Percentiles rank a stretch among this genome's conserved stretches.
Evolutionary conservation across 2,329 filamentous ascomycete genomes (phyloP).

Genomic region (Byssothecium circinans): DNA sequence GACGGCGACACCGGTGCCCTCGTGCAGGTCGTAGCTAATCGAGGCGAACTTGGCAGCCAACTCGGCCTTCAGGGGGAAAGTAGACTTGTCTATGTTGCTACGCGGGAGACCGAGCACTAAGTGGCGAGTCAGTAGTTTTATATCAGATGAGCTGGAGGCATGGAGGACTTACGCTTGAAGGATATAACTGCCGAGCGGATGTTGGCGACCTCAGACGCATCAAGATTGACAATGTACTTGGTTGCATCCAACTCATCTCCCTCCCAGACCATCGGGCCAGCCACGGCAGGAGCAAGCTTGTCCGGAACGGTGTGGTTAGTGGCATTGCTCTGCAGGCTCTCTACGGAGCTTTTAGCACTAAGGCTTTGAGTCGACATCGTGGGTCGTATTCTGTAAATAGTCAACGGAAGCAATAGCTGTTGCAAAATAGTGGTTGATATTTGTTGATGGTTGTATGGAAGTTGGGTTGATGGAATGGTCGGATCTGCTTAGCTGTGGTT

Average conservation of each 20-base stretch:
- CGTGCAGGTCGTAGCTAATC: constrained; percentile 34
- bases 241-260: constrained; percentile 27
- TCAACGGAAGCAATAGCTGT: not conserved
- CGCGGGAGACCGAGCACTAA: constrained; percentile 24
- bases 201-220: constrained; percentile 26
- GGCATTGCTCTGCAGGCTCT: constrained; percentile 33
- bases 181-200: constrained; percentile 37
- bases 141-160: not conserved
- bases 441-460: not conserved
- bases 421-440: not conserved
- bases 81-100: constrained; percentile 22
- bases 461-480: not conserved
- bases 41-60: constrained; percentile 27
- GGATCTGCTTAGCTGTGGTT: not conserved
- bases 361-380: constrained; percentile 29
- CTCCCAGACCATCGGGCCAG: constrained; percentile 39
- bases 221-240: constrained; percentile 33
- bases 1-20: constrained; percentile 33
- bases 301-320: constrained; percentile 32
- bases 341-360: constrained; percentile 33
- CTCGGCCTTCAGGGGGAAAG: constrained; percentile 28
- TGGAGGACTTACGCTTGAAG: constrained; percentile 30
- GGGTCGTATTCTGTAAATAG: not conserved
- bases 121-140: constrained; percentile 5
- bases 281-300: constrained; percentile 29